Conservation (phyloP, 129 eudicot species). For the Erigeron canadensis region DNA sequence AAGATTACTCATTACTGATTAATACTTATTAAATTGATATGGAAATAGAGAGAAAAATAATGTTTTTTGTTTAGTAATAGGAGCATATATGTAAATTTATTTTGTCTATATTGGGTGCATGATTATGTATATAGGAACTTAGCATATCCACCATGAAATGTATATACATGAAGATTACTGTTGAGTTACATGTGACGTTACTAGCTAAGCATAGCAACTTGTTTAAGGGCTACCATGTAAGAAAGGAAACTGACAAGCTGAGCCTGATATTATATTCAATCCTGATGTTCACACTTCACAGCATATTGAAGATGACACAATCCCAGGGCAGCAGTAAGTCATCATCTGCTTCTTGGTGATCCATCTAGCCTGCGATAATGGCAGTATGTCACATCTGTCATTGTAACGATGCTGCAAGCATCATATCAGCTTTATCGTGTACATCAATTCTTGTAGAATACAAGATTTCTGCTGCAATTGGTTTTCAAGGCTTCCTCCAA, state of each 20-base stretch:
- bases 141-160: neutral
- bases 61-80: too few relatives aligned
- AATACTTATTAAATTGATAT: too few relatives aligned
- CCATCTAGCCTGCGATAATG: neutral
- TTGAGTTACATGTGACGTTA: neutral
- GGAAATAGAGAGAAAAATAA: too few relatives aligned
- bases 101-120: too few relatives aligned
- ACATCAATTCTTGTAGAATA: slow-evolving; percentile 55
- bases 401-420: neutral
- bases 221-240: neutral
- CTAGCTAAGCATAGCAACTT: neutral
- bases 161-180: slow-evolving; percentile 5
- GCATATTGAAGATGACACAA: neutral
- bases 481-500: slow-evolving; percentile 82
- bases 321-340: neutral
- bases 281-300: neutral
- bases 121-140: too few relatives aligned
- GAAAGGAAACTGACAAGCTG: neutral
- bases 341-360: neutral
- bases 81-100: too few relatives aligned
- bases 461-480: slow-evolving; percentile 75
- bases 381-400: too few relatives aligned
- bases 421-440: slow-evolving; percentile 12
- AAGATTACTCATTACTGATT: too few relatives aligned
- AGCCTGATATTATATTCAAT: neutral